These are phyloP conservation scores for Yamadazyma sp. DNA, from an alignment of 1,139 yeast genomes.

Conservation along the genomic window DNA sequence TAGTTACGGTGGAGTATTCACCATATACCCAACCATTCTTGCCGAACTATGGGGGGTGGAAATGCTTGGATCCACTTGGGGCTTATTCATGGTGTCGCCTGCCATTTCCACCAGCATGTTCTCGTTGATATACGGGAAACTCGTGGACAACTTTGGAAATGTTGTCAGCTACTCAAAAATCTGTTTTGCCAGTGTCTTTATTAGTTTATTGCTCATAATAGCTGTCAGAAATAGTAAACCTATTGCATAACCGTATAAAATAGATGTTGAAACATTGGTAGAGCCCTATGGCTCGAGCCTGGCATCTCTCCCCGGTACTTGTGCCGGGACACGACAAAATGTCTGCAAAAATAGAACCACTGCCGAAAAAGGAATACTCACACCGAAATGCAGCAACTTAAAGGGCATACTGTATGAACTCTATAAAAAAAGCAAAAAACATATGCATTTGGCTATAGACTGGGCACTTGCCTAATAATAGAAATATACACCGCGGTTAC, in stretches of 20 bases:
- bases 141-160: constrained; percentile 47
- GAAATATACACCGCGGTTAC: too few relatives aligned
- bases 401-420: background rate
- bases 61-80: constrained; percentile 92
- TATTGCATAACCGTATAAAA: background rate
- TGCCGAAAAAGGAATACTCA: background rate
- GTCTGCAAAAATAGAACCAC: background rate
- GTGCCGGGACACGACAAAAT: background rate
- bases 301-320: too few relatives aligned
- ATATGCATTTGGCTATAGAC: too few relatives aligned
- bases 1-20: constrained; percentile 81
- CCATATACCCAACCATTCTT: constrained; percentile 79
- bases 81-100: constrained; percentile 86
- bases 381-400: too few relatives aligned
- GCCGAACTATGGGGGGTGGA: constrained; percentile 89
- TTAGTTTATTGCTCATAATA: constrained; percentile 23
- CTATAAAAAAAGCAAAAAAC: background rate
- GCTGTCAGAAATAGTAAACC: background rate
- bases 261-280: too few relatives aligned
- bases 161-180: constrained; percentile 35
- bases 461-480: too few relatives aligned
- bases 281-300: too few relatives aligned
- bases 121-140: constrained; percentile 70
- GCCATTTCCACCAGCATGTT: constrained; percentile 77
- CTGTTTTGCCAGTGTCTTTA: constrained; percentile 29